These are phyloP conservation scores for Geotrichum klebahnii DNA, from an alignment of 1,139 yeast species.

Conservation along the genomic window DNA sequence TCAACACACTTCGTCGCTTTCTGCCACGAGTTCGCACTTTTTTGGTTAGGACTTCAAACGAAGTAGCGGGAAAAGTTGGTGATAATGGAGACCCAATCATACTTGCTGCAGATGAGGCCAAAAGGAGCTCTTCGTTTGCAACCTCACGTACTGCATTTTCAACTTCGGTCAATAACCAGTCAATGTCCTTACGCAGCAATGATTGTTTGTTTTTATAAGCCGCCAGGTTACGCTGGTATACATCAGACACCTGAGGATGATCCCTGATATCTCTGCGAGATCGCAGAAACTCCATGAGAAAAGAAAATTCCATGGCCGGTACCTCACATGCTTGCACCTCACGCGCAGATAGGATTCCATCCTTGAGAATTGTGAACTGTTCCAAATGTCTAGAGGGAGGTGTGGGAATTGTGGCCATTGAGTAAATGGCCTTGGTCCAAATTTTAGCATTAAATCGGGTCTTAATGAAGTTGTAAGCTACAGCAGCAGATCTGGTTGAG, in stretches of 20 bases:
- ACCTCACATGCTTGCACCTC: constrained; percentile 16
- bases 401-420: constrained; percentile 17
- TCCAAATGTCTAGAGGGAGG: constrained; percentile 14
- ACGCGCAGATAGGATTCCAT: constrained; percentile 12
- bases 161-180: constrained; percentile 11
- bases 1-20: constrained; percentile 14
- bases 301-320: constrained; percentile 19
- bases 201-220: constrained; percentile 16
- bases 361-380: constrained; percentile 18
- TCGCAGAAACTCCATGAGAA: constrained; percentile 12
- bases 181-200: constrained; percentile 14
- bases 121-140: constrained; percentile 12
- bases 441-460: constrained; percentile 16
- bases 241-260: constrained; percentile 8
- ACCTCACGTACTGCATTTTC: constrained; percentile 16
- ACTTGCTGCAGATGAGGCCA: neutral
- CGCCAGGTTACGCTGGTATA: constrained; percentile 16
- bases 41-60: constrained; percentile 19
- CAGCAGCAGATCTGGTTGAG: constrained; percentile 16
- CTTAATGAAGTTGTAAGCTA: constrained; percentile 15
- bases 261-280: constrained; percentile 17
- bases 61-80: constrained; percentile 16
- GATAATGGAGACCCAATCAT: constrained; percentile 14
- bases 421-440: constrained; percentile 18
- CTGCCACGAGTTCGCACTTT: constrained; percentile 18